Evolutionary conservation across 2,329 filamentous ascomycete species (phyloP), one percentile per base, ranked within the genome.

Genomic region (Colletotrichum tamarilloi): DNA sequence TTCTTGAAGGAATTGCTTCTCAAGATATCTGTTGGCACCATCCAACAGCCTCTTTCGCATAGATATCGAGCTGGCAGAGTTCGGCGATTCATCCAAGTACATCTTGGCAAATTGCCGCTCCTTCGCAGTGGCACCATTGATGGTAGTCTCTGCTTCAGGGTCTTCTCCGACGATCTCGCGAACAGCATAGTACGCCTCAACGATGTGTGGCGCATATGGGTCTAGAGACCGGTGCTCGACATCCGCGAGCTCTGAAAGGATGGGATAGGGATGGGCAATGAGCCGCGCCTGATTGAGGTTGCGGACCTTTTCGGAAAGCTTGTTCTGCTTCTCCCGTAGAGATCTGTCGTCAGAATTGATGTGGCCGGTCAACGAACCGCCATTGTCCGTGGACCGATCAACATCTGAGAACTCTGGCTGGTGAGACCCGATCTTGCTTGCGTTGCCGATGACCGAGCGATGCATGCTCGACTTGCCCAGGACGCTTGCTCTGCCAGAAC

Each of bases 401-500:
- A 93, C 87, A 76, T 96, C 93, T 19, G 91, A 88, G 78, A 95
- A 95, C 68, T 91, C 88, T 38, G 89, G 80, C 66, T 89, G 84
- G 19, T 88, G 85, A 19, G 69, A 67, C 38, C 92, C 91, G 71
- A 93, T 90, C 74, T 89, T 88, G 77, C 90, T 92, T 14, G 95
- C 92, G 30, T 92, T 91, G 59, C 96, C 96, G 80, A 98, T 97
- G 67, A 98, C 93, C 11, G 96, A 98, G 77, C 92, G 94, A 72
- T 93, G 92, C 78, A 97, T 86, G 64, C 87, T 90, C 14, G 94
- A 94, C 70, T 87, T 86, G 67, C 88, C 89, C 69, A 90, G 76
- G 24, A 83, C 78, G 74, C 82, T 84, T 75, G 76, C 80, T 53
- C 91, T 87, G 42, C 92, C 92, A 80, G 80, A 78, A 28, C 81